A percentile compares a stretch with the other conserved stretches of the same genome.
Conservation (phyloP, 495 filamentous ascomycete genomes). For the Paragyromitra xinjiangensis region DNA sequence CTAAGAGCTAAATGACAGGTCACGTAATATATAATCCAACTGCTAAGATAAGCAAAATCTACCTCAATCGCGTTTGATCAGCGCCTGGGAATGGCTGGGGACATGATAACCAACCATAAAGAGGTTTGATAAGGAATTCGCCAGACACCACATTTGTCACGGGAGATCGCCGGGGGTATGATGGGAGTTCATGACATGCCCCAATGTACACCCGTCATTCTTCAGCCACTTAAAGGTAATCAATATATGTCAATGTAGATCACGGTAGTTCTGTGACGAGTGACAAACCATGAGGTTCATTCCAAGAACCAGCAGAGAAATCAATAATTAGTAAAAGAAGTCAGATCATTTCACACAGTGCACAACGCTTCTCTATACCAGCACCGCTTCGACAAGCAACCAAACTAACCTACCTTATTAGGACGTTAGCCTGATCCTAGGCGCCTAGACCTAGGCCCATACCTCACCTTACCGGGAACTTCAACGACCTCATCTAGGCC, state of each 20-base stretch:
- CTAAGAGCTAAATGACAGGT: not conserved
- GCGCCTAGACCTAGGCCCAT: too few relatives aligned
- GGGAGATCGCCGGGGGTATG: not conserved
- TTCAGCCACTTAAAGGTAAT: not conserved
- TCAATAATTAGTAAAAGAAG: too few relatives aligned
- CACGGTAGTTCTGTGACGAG: not conserved
- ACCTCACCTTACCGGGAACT: too few relatives aligned
- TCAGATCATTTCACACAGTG: too few relatives aligned
- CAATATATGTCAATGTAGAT: not conserved
- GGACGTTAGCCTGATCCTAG: too few relatives aligned
- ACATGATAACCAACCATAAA: not conserved
- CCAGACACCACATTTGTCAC: not conserved
- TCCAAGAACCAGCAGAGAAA: not conserved
- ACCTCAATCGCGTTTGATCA: not conserved
- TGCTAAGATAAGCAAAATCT: not conserved
- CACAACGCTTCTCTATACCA: too few relatives aligned
- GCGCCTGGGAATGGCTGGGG: not conserved
- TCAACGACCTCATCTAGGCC: too few relatives aligned
- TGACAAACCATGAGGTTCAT: not conserved
- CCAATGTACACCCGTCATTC: not conserved
- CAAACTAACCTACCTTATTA: too few relatives aligned
- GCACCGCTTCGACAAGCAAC: too few relatives aligned
- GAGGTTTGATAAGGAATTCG: not conserved
- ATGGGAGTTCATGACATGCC: not conserved
- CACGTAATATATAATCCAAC: not conserved